Percentiles rank a stretch among this genome's conserved stretches.
Conservation (phyloP, 768 basidiomycete genomes). For the Filobasidium floriforme region DNA sequence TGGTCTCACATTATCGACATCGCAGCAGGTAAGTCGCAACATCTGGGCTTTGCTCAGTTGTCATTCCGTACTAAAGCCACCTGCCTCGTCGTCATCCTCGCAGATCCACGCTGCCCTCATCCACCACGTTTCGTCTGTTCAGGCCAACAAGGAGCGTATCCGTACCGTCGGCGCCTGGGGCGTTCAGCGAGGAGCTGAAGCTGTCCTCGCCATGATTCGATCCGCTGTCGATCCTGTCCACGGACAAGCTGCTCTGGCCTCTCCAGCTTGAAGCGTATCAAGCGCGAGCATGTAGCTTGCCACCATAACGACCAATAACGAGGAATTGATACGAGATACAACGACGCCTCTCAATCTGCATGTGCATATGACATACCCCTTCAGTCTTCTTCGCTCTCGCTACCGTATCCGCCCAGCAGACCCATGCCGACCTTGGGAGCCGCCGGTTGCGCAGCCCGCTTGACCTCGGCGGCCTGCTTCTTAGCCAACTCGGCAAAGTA, state of each 20-base stretch:
- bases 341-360: not conserved
- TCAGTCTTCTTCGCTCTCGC: conserved; percentile 28
- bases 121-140: conserved; percentile 74
- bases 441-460: conserved; percentile 23
- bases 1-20: conserved; percentile 84
- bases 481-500: conserved; percentile 83
- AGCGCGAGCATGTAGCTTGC: not conserved
- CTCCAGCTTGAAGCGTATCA: not conserved
- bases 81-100: not conserved
- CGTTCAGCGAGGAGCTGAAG: conserved; percentile 82
- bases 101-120: conserved; percentile 87
- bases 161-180: conserved; percentile 90
- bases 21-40: conserved; percentile 58
- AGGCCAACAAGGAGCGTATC: conserved; percentile 73
- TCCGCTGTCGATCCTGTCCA: conserved; percentile 61
- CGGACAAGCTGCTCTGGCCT: conserved; percentile 13
- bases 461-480: conserved; percentile 51
- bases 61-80: not conserved
- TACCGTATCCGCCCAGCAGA: conserved; percentile 44
- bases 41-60: not conserved
- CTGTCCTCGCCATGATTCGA: conserved; percentile 70
- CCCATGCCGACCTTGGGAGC: conserved; percentile 27
- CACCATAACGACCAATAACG: not conserved
- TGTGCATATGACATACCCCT: not conserved
- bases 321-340: not conserved